Conservation (phyloP, 2,329 filamentous ascomycete species). For the Fusarium vanettenii region DNA sequence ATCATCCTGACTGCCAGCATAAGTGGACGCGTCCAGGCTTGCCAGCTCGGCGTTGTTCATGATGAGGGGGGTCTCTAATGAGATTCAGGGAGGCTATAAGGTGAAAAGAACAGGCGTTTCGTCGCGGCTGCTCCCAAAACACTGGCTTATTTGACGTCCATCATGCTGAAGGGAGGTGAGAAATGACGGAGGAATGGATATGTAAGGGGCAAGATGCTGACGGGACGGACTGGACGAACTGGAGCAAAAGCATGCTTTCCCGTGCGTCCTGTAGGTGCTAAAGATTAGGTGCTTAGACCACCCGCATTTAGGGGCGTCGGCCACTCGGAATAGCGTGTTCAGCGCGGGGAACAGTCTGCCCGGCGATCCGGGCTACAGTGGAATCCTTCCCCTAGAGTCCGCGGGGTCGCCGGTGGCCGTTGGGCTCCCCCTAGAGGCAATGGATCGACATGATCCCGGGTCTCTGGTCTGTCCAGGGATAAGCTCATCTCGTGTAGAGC, state of each 20-base stretch:
- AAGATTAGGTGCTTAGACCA: neutral
- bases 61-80: neutral
- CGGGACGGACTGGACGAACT: neutral
- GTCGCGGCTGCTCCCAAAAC: conserved; percentile 8
- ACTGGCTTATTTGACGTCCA: conserved; percentile 1
- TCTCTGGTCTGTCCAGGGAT: neutral
- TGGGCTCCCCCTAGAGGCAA: neutral
- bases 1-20: neutral
- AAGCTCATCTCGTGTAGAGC: neutral
- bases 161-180: neutral
- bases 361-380: neutral
- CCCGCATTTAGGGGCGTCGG: neutral
- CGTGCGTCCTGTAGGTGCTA: neutral
- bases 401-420: neutral
- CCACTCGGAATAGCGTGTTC: neutral
- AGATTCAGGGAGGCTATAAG: neutral
- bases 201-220: neutral
- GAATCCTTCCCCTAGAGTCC: neutral
- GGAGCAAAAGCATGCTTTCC: neutral
- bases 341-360: neutral
- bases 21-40: neutral
- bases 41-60: conserved; percentile 21
- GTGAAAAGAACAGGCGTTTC: neutral
- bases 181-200: neutral
- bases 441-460: neutral